These are phyloP conservation scores for Penicillium olsonii DNA, from an alignment of 2,329 filamentous ascomycete species.

Conservation along the genomic window DNA sequence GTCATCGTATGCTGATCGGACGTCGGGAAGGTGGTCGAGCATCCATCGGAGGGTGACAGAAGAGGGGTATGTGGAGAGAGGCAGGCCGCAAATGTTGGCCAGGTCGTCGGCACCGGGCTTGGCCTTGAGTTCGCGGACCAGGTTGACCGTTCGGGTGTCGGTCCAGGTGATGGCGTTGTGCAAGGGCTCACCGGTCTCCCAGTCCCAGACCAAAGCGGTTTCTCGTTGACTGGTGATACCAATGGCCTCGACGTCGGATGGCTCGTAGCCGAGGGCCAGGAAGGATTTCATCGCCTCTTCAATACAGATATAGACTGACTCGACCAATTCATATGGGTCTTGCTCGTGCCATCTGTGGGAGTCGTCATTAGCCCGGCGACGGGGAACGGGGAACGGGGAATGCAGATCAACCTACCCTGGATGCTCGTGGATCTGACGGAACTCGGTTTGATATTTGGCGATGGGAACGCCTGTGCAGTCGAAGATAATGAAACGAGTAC, in stretches of 20 bases:
- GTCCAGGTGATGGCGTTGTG: conserved; percentile 89
- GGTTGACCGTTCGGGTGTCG: conserved; percentile 74
- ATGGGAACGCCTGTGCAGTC: conserved; percentile 75
- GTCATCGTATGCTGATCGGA: conserved; percentile 73
- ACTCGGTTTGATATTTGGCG: conserved; percentile 82
- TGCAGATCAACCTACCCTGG: conserved; percentile 67
- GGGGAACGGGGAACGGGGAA: neutral
- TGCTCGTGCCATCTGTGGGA: conserved; percentile 80
- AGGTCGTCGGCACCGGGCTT: conserved; percentile 69
- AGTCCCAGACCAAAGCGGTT: conserved; percentile 84
- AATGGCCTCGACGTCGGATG: conserved; percentile 70
- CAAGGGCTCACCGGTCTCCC: conserved; percentile 74
- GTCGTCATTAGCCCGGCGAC: conserved; percentile 6
- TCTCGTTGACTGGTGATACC: conserved; percentile 92
- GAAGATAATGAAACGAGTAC: conserved; percentile 87
- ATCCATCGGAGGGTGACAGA: conserved; percentile 85
- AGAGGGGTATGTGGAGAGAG: conserved; percentile 84
- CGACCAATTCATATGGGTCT: conserved; percentile 74
- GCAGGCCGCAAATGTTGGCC: conserved; percentile 72
- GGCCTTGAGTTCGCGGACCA: conserved; percentile 75
- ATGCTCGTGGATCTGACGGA: conserved; percentile 79
- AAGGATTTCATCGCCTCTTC: conserved; percentile 74
- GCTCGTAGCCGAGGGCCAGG: conserved; percentile 65
- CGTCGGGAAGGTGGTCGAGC: conserved; percentile 68
- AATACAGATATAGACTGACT: conserved; percentile 76